Evolutionary conservation across 495 filamentous ascomycete genomes (phyloP), one percentile per base, ranked within the genome.

Genomic region (Penicillium egyptiacum): DNA sequence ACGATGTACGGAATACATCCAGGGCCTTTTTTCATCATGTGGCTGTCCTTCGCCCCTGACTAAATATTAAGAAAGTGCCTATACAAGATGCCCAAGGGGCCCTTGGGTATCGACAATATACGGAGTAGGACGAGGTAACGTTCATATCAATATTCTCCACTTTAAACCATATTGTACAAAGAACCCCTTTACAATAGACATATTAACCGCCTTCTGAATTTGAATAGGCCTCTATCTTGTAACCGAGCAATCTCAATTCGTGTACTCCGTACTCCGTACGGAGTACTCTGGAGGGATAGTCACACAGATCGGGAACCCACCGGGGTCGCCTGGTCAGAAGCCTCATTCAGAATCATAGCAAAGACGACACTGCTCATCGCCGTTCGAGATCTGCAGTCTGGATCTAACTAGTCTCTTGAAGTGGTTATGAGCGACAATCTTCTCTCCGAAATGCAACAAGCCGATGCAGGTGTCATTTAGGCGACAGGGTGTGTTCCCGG

Each of bases 331-430:
- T 81, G 80, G 54, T 81, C 75, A 7, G 78, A 76, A 50, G 77
- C 62, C 43, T 79, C 77, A 56, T 70, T 74, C 5, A 78, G 79
- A 79, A 82, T 82, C 47, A 79, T 79, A 19, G 54, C 64, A 33
- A 67, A 72, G 39, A 58, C 63, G 3, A 79, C 78, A 65, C 77
- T 75, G 14, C 73, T 83, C 78, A 61, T 81, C 79, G 0, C 80
- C 77, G 58, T 79, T 79, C 33, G 81, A 54, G 31, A 59, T 56
- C n/a, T 75, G 67, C 58, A 70, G 70, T 75, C 17, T 56, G 51
- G 48, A 80, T 31, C 30, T 71, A 63, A 8, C 76, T 76, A 0
- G 60, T 71, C 46, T 70, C 67, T n/a, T 68, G 16, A n/a, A 9
- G 6, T 39, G n/a, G 16, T 39, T 35, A 48, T 72, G 58, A 3